Evolutionary conservation across 306 rosid species (phyloP).

Genomic region (Pterocarpus macrocarpus): DNA sequence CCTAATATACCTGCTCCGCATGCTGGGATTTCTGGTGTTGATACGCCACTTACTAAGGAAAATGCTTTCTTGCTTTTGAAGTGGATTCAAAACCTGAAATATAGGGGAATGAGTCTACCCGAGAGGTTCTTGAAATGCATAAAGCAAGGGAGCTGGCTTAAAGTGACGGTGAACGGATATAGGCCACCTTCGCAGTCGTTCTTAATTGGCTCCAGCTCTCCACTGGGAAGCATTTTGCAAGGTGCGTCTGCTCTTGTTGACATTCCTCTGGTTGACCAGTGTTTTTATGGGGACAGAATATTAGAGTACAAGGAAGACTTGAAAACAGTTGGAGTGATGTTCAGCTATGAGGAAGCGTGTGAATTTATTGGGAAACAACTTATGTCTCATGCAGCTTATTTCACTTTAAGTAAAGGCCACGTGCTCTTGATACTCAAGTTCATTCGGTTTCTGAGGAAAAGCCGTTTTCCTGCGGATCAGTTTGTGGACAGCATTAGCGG

Average conservation of each 20-base stretch:
- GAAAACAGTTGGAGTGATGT: slow-evolving; percentile 74
- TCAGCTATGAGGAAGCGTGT: slow-evolving; percentile 71
- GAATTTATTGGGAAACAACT: slow-evolving; percentile 67
- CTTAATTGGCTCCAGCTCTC: slow-evolving; percentile 46
- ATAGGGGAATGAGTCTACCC: slow-evolving; percentile 33
- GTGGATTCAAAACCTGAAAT: slow-evolving; percentile 62
- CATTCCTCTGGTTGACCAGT: slow-evolving; percentile 70
- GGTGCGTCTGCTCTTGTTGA: slow-evolving; percentile 68
- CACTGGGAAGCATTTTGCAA: slow-evolving; percentile 64
- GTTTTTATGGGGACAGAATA: slow-evolving; percentile 61
- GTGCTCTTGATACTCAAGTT: slow-evolving; percentile 65
- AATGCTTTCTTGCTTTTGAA: slow-evolving; percentile 71
- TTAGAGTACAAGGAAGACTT: slow-evolving; percentile 64
- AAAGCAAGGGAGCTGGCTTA: slow-evolving; percentile 75
- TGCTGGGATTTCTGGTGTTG: slow-evolving; percentile 56
- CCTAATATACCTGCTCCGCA: slow-evolving; percentile 71
- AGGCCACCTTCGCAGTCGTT: slow-evolving; percentile 76
- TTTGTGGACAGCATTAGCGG: slow-evolving; percentile 58
- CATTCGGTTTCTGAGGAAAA: slow-evolving; percentile 57
- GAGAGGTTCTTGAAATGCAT: slow-evolving; percentile 58
- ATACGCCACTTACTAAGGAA: slow-evolving; percentile 60
- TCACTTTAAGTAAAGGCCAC: slow-evolving; percentile 49
- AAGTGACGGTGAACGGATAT: slow-evolving; percentile 57
- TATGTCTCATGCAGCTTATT: slow-evolving; percentile 62
- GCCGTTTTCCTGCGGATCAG: slow-evolving; percentile 30